A percentile compares a stretch with the other conserved stretches of the same genome.
Evolutionary conservation across 1,284 basidiomycete genomes (phyloP).

Genomic region (Exobasidium cylindrosporum): DNA sequence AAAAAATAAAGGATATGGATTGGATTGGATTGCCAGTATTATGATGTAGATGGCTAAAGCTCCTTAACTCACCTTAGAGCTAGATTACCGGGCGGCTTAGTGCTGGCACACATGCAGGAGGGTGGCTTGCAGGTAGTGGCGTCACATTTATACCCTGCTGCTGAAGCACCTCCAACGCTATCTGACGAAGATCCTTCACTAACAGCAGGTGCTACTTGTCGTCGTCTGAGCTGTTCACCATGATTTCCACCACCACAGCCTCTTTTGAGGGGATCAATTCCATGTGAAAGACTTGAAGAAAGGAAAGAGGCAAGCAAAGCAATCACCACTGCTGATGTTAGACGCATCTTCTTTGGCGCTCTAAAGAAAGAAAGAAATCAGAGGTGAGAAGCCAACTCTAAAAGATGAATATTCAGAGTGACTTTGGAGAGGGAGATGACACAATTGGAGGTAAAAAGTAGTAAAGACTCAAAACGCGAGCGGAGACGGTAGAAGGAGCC

Average conservation of each 20-base stretch:
- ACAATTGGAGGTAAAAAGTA: too few relatives aligned
- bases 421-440: too few relatives aligned
- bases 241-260: not conserved
- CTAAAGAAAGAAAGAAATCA: too few relatives aligned
- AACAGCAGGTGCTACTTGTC: constrained; percentile 18
- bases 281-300: not conserved
- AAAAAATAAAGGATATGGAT: not conserved
- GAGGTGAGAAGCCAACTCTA: too few relatives aligned
- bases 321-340: not conserved
- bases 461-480: too few relatives aligned
- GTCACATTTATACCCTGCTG: constrained; percentile 45
- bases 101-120: constrained; percentile 41
- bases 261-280: not conserved
- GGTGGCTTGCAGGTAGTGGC: constrained; percentile 38
- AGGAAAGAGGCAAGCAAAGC: not conserved
- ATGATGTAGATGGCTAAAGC: too few relatives aligned
- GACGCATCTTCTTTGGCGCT: too few relatives aligned
- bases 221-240: constrained; percentile 13
- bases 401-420: too few relatives aligned
- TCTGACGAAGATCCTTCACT: constrained; percentile 34
- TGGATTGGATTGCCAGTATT: too few relatives aligned
- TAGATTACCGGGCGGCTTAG: constrained; percentile 45
- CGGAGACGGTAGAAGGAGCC: too few relatives aligned
- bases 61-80: constrained; percentile 19
- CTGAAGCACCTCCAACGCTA: constrained; percentile 32